Evolutionary conservation across 1,139 yeast species (phyloP).

Genomic region (Petasospora fabianii): DNA sequence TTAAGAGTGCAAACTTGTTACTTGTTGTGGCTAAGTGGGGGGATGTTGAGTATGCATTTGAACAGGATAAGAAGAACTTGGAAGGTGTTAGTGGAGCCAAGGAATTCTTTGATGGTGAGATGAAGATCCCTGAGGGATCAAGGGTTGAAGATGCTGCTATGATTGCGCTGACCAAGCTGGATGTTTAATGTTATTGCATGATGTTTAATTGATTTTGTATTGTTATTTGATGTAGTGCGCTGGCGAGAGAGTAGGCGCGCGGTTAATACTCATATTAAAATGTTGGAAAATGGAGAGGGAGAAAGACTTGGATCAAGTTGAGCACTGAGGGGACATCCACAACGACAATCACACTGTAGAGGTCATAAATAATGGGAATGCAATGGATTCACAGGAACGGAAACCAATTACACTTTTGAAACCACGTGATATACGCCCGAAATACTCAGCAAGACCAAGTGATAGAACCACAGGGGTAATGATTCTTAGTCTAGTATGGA

Average conservation of each 20-base stretch:
- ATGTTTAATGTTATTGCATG: neutral
- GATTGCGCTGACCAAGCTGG: constrained; percentile 51
- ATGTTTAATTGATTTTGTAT: neutral
- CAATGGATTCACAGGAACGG: constrained; percentile 1
- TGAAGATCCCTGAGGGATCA: constrained; percentile 51
- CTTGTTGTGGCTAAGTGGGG: constrained; percentile 62
- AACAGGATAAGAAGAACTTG: constrained; percentile 42
- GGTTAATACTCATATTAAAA: too few species aligned
- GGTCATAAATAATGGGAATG: neutral
- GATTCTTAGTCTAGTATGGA: constrained; percentile 13
- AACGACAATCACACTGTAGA: neutral
- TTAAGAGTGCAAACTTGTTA: constrained; percentile 37
- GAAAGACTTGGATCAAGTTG: too few species aligned
- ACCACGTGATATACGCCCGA: constrained; percentile 5
- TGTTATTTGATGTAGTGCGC: neutral
- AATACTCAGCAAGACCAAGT: neutral
- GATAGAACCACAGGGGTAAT: constrained; percentile 12
- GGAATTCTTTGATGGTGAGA: constrained; percentile 66
- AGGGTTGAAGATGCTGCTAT: constrained; percentile 70
- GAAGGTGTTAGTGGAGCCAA: constrained; percentile 51
- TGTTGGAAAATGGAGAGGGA: too few species aligned
- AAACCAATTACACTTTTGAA: constrained; percentile 13
- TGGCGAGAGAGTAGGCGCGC: neutral
- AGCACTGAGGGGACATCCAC: too few species aligned
- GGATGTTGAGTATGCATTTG: constrained; percentile 51